A percentile compares a stretch with the other conserved stretches of the same genome.
These are phyloP conservation scores for Zymoseptoria crescenta DNA, from an alignment of 2,329 filamentous ascomycete species.

Conservation along the genomic window DNA sequence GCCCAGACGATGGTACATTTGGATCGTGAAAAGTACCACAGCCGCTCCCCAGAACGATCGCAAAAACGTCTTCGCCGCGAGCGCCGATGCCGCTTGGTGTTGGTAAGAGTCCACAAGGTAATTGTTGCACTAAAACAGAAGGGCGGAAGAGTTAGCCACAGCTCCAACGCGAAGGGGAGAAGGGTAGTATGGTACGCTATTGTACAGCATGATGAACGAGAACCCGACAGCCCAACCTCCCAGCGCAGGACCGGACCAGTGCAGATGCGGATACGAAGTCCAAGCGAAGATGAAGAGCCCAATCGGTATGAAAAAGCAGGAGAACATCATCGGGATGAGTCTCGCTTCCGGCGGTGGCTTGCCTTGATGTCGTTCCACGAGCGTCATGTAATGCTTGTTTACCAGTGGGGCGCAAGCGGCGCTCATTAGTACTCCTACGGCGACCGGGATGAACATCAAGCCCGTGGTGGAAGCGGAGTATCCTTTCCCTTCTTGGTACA, in stretches of 20 bases:
- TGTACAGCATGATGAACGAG: slow-evolving; percentile 29
- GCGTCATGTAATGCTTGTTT: slow-evolving; percentile 70
- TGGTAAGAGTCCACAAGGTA: slow-evolving; percentile 57
- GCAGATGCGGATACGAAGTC: slow-evolving; percentile 57
- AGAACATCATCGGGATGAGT: slow-evolving; percentile 61
- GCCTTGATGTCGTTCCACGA: slow-evolving; percentile 57
- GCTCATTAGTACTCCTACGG: slow-evolving; percentile 22
- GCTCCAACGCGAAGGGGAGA: slow-evolving; percentile 36
- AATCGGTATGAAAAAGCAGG: slow-evolving; percentile 53
- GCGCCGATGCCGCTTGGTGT: slow-evolving; percentile 54
- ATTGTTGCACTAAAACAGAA: slow-evolving; percentile 45
- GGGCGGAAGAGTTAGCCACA: slow-evolving; percentile 44
- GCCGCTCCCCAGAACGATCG: slow-evolving; percentile 14
- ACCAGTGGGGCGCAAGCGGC: slow-evolving; percentile 49
- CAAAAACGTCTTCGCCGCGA: slow-evolving; percentile 30
- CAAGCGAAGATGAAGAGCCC: slow-evolving; percentile 62
- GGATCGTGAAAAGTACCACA: slow-evolving; percentile 26
- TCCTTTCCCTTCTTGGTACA: slow-evolving; percentile 74
- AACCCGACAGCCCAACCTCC: slow-evolving; percentile 27
- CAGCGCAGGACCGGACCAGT: slow-evolving; percentile 58
- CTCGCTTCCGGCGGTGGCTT: slow-evolving; percentile 69
- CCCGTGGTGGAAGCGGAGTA: slow-evolving; percentile 70
- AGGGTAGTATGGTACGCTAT: slow-evolving; percentile 34
- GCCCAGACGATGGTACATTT: slow-evolving; percentile 35
- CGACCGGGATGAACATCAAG: slow-evolving; percentile 48